Conservation (phyloP, 1,284 basidiomycete genomes). For the Retiboletus flavoniger region DNA sequence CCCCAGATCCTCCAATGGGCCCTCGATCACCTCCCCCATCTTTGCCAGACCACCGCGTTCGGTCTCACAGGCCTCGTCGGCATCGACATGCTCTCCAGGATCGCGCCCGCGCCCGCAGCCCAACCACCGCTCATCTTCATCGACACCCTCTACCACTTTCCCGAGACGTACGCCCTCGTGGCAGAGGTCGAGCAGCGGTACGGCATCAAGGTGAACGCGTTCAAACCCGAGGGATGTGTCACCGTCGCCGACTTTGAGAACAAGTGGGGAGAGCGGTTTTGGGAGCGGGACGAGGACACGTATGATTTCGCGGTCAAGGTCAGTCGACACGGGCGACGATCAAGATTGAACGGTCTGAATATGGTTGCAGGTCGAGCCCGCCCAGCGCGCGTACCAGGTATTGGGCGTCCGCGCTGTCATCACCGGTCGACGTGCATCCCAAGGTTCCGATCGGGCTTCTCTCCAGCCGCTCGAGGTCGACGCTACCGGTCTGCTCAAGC, state of each 20-base stretch:
- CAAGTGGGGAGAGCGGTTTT: constrained; percentile 80
- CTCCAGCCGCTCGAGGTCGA: constrained; percentile 91
- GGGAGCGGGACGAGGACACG: constrained; percentile 85
- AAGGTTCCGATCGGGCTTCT: constrained; percentile 83
- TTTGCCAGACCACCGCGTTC: constrained; percentile 93
- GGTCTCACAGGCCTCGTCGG: constrained; percentile 90
- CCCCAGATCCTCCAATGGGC: constrained; percentile 86
- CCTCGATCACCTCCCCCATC: constrained; percentile 68
- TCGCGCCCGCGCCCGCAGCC: constrained; percentile 47
- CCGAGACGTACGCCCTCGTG: constrained; percentile 88
- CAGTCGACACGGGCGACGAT: constrained; percentile 18
- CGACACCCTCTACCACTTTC: constrained; percentile 97
- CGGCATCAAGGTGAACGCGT: constrained; percentile 71
- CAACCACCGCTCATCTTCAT: constrained; percentile 81
- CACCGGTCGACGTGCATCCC: constrained; percentile 89
- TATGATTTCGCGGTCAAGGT: constrained; percentile 97
- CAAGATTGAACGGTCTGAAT: neutral
- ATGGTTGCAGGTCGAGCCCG: constrained; percentile 79
- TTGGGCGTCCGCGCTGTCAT: constrained; percentile 87
- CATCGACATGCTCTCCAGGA: constrained; percentile 88
- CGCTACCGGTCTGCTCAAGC: constrained; percentile 87
- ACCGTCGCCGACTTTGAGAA: constrained; percentile 77
- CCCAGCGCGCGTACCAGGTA: constrained; percentile 81
- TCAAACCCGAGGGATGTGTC: constrained; percentile 74
- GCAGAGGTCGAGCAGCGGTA: constrained; percentile 80